phyloP scores from a whole-genome alignment of 2,329 filamentous ascomycete genomes.

The Periconia sp. region DNA sequence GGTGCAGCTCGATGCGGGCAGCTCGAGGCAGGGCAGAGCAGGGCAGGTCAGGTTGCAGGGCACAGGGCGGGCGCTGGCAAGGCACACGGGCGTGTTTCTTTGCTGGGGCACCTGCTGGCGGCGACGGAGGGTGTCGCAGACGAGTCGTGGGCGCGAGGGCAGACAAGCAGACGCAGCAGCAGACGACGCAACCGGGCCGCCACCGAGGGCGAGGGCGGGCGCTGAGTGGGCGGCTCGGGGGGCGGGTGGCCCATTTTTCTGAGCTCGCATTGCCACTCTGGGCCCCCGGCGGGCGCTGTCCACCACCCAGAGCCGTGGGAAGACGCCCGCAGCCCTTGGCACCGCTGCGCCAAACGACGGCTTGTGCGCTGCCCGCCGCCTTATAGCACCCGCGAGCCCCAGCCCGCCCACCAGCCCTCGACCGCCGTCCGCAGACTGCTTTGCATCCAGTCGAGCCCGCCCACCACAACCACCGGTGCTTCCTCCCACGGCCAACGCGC shows the following conservation, averaged over 20 bases:
- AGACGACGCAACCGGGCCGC: not conserved
- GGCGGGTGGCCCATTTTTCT: conserved; percentile 1
- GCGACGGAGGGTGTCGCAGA: not conserved
- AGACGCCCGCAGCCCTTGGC: conserved; percentile 6
- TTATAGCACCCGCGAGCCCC: conserved; percentile 2
- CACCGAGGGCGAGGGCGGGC: not conserved
- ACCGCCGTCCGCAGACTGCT: not conserved
- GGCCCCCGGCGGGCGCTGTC: conserved; percentile 1
- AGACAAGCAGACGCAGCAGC: not conserved
- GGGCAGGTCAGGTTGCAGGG: too few relatives aligned
- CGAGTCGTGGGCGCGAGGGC: too few relatives aligned
- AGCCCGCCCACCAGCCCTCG: not conserved
- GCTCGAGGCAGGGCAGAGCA: too few relatives aligned
- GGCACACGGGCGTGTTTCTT: too few relatives aligned
- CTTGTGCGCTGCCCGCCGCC: too few relatives aligned
- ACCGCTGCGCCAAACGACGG: too few relatives aligned
- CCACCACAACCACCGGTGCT: not conserved
- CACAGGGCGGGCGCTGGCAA: too few relatives aligned
- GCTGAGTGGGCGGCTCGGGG: conserved; percentile 3
- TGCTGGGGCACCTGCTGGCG: too few relatives aligned
- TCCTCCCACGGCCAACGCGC: not conserved
- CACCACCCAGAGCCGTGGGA: conserved; percentile 7
- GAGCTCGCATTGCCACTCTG: conserved; percentile 5
- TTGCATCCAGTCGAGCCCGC: not conserved
- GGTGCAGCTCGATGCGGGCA: too few relatives aligned